Conservation (phyloP, 352 stramenopile species). For the Globisporangium nagaii region DNA sequence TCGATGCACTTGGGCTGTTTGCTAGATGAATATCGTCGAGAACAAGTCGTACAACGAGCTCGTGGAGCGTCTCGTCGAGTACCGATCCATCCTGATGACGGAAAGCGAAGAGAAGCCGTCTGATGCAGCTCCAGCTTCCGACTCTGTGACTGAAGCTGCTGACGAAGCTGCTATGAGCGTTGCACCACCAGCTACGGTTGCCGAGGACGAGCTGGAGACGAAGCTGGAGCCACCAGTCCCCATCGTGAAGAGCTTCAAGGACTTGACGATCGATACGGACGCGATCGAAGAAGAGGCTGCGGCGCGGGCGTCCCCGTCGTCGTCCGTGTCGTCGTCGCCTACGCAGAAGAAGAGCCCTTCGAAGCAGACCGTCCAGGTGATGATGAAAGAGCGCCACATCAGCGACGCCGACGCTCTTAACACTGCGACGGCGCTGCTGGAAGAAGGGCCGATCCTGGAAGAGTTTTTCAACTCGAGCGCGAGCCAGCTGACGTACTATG, state of each 20-base stretch:
- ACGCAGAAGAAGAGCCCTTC: constrained; percentile 58
- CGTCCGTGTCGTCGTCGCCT: constrained; percentile 14
- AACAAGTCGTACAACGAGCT: constrained; percentile 98
- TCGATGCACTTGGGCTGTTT: not conserved
- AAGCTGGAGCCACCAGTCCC: constrained; percentile 3
- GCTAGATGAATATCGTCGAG: constrained; percentile 66
- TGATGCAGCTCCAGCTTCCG: not conserved
- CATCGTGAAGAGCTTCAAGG: constrained; percentile 18
- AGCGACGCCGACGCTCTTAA: constrained; percentile 59
- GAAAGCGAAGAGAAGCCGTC: constrained; percentile 26
- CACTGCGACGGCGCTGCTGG: constrained; percentile 54
- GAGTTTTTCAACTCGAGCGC: constrained; percentile 88
- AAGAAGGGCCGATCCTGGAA: constrained; percentile 78
- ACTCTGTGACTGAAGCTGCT: constrained; percentile 4
- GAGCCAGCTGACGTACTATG: constrained; percentile 95
- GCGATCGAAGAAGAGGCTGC: not conserved
- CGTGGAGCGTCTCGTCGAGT: constrained; percentile 92
- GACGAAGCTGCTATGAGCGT: not conserved
- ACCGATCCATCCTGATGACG: constrained; percentile 64
- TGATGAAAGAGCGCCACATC: constrained; percentile 75
- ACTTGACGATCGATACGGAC: constrained; percentile 44
- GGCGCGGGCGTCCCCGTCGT: constrained; percentile 7
- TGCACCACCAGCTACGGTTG: constrained; percentile 3
- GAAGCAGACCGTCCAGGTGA: constrained; percentile 54
- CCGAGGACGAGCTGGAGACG: constrained; percentile 1